phyloP scores from a whole-genome alignment of 2,329 filamentous ascomycete species.

The Pseudogymnoascus sp. region DNA sequence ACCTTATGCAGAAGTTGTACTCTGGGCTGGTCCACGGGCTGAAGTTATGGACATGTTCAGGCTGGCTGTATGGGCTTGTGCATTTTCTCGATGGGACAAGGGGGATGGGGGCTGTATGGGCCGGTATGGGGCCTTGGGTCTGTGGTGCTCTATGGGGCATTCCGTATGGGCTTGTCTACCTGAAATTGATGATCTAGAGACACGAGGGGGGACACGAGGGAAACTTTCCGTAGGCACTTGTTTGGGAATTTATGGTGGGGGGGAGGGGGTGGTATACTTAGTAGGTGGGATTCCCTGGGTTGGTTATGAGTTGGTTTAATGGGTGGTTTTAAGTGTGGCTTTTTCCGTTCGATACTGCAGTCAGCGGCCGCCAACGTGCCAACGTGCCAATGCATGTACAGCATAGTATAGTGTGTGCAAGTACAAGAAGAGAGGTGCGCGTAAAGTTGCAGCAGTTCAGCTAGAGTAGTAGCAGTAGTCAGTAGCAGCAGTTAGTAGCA shows the following conservation, averaged over 20 bases:
- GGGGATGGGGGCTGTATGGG: neutral
- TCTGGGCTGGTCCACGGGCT: neutral
- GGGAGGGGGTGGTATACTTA: neutral
- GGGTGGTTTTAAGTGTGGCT: conserved; percentile 8
- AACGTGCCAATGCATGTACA: conserved; percentile 1
- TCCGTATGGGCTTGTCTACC: neutral
- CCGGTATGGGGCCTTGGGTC: neutral
- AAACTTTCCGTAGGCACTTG: neutral
- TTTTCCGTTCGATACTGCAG: neutral
- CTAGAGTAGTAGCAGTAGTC: too few species aligned
- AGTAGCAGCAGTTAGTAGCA: too few species aligned
- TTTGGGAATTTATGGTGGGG: neutral
- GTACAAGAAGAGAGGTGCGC: neutral
- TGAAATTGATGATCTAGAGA: neutral
- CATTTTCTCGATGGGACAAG: neutral
- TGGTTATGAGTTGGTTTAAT: neutral
- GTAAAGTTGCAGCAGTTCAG: too few species aligned
- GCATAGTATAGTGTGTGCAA: neutral
- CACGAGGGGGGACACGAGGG: neutral
- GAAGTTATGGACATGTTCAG: neutral
- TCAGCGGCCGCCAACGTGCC: neutral
- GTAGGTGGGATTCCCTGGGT: neutral
- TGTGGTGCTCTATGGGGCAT: neutral
- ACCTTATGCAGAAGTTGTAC: conserved; percentile 2
- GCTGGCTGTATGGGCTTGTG: neutral